Conservation (phyloP, 148 eudicot species). For the Camellia lanceoleosa region DNA sequence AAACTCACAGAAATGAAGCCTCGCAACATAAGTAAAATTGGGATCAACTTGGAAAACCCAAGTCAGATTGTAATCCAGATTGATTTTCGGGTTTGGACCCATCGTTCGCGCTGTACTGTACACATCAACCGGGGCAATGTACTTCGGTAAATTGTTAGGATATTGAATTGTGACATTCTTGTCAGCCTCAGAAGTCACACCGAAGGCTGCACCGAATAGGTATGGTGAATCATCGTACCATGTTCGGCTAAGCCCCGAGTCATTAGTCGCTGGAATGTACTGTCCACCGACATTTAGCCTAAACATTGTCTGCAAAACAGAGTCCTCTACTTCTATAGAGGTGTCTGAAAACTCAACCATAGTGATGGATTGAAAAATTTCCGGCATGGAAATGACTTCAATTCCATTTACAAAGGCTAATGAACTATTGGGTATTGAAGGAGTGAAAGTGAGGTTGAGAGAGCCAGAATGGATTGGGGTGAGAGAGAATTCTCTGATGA, state of each 20-base stretch:
- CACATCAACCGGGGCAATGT: slow-evolving; percentile 56
- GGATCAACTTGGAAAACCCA: slow-evolving; percentile 69
- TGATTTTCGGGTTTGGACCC: slow-evolving; percentile 57
- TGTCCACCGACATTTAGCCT: slow-evolving; percentile 83
- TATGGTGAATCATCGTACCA: slow-evolving; percentile 92
- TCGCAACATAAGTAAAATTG: slow-evolving; percentile 53
- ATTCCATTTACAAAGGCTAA: slow-evolving; percentile 78
- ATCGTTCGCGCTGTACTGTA: slow-evolving; percentile 59
- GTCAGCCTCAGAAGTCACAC: slow-evolving; percentile 42
- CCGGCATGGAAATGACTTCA: slow-evolving; percentile 56
- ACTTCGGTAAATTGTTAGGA: slow-evolving; percentile 22
- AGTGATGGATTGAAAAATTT: slow-evolving; percentile 33
- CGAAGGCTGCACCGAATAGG: slow-evolving; percentile 43
- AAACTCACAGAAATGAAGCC: slow-evolving; percentile 82
- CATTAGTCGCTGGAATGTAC: slow-evolving; percentile 50
- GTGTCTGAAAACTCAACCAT: slow-evolving; percentile 45
- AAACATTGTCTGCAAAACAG: slow-evolving; percentile 39
- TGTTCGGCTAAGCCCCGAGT: slow-evolving; percentile 61
- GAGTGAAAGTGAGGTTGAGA: slow-evolving; percentile 47
- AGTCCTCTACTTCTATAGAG: not conserved
- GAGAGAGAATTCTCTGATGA: slow-evolving; percentile 58
- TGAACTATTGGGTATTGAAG: slow-evolving; percentile 30
- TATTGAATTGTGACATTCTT: slow-evolving; percentile 27
- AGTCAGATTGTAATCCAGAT: slow-evolving; percentile 55
- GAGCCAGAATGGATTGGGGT: slow-evolving; percentile 25